A percentile compares a stretch with the other conserved stretches of the same genome.
Evolutionary conservation across 2,329 filamentous ascomycete species (phyloP).

Genomic region (Venturia pyrina): DNA sequence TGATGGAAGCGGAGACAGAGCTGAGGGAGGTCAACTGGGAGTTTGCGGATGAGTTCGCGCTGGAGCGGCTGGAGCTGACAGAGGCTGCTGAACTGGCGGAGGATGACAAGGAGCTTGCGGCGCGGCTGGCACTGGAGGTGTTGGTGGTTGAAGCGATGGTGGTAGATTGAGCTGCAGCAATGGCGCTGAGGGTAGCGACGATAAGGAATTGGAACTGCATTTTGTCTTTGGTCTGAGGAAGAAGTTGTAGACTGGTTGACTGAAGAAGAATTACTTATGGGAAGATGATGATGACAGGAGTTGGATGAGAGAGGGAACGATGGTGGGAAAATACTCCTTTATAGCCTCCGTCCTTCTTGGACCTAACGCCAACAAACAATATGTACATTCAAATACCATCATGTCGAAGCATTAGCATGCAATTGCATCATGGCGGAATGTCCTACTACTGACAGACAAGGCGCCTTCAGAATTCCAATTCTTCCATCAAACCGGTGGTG

Average conservation of each 20-base stretch:
- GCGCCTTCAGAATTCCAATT: neutral
- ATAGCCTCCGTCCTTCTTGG: neutral
- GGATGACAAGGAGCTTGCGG: neutral
- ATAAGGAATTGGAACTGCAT: neutral
- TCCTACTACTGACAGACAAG: neutral
- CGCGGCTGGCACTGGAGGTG: neutral
- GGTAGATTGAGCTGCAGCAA: neutral
- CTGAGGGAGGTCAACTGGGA: neutral
- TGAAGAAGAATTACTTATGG: too few relatives aligned
- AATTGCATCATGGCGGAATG: neutral
- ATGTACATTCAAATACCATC: neutral
- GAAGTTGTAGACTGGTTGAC: neutral
- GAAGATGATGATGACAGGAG: neutral
- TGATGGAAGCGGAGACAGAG: neutral
- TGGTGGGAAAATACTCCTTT: neutral
- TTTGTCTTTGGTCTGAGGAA: neutral
- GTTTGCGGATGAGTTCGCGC: neutral
- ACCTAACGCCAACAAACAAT: neutral
- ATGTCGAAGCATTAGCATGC: neutral
- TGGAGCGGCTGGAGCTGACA: neutral
- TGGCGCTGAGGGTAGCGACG: neutral
- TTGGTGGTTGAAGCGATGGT: neutral
- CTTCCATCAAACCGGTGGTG: neutral
- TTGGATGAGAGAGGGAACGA: neutral
- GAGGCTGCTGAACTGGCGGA: neutral